Conservation (phyloP, 441 rosid species). For the Gossypium schwendimanii region DNA sequence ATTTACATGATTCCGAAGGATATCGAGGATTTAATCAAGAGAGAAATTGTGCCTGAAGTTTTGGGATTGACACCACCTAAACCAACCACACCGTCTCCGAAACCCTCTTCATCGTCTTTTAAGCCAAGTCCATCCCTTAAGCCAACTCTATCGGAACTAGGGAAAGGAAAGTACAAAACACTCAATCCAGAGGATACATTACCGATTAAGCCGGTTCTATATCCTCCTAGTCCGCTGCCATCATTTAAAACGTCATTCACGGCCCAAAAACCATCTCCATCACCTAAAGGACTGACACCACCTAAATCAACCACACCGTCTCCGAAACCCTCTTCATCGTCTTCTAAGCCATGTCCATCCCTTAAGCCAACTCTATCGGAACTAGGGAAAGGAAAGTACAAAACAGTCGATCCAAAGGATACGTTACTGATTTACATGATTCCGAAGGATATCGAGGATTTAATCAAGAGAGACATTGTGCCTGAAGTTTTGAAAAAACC, state of each 20-base stretch:
- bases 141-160: constrained; percentile 15
- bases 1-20: too few relatives aligned
- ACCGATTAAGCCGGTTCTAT: neutral
- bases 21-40: too few relatives aligned
- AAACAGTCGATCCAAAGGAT: constrained; percentile 8
- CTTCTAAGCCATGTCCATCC: neutral
- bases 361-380: constrained; percentile 19
- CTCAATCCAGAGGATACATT: constrained; percentile 10
- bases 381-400: neutral
- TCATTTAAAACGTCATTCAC: neutral
- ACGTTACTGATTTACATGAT: constrained; percentile 10
- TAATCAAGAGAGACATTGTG: constrained; percentile 23
- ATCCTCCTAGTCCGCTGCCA: neutral
- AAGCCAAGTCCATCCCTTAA: constrained; percentile 11
- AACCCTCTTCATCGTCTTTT: neutral
- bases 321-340: neutral
- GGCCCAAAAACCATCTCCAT: neutral
- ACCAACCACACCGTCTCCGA: neutral
- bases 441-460: constrained; percentile 17
- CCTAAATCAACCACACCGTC: neutral
- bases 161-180: neutral
- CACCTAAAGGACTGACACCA: neutral
- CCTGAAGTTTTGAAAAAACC: constrained; percentile 23
- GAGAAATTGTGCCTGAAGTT: too few relatives aligned
- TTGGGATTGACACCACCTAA: neutral